These are phyloP conservation scores for Plenodomus biglobosus DNA, from an alignment of 2,329 filamentous ascomycete species.

Conservation along the genomic window DNA sequence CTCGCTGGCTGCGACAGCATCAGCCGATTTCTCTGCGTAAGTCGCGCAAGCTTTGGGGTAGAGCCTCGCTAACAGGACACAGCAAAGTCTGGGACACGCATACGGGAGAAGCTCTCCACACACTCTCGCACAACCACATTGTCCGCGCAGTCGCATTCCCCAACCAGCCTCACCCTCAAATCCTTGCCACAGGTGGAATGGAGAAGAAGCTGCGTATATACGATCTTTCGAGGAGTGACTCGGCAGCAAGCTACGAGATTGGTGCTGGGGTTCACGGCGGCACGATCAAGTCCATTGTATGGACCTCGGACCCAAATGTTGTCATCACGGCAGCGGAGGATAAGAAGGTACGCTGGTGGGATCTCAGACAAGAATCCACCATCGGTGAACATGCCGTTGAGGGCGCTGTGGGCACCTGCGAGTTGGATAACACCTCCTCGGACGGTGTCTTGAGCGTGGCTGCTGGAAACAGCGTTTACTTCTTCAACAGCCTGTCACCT, in stretches of 20 bases:
- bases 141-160: conserved; percentile 88
- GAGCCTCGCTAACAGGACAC: conserved; percentile 30
- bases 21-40: conserved; percentile 92
- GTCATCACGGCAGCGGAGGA: conserved; percentile 89
- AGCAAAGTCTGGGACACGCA: conserved; percentile 98
- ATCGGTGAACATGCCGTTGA: conserved; percentile 78
- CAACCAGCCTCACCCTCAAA: conserved; percentile 70
- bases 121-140: conserved; percentile 90
- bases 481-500: conserved; percentile 77
- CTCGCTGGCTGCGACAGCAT: conserved; percentile 84
- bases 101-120: conserved; percentile 84
- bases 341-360: conserved; percentile 92
- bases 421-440: conserved; percentile 66
- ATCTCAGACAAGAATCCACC: conserved; percentile 73
- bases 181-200: conserved; percentile 89
- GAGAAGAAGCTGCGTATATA: conserved; percentile 97
- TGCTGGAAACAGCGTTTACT: conserved; percentile 91
- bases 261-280: conserved; percentile 79
- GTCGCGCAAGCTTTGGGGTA: conserved; percentile 32
- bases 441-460: conserved; percentile 83
- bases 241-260: conserved; percentile 74
- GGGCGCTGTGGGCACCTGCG: conserved; percentile 86
- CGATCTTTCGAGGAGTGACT: conserved; percentile 67
- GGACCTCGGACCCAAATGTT: conserved; percentile 85
- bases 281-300: conserved; percentile 94